phyloP scores from a whole-genome alignment of 2,329 filamentous ascomycete genomes.

The Pseudogymnoascus sp. region DNA sequence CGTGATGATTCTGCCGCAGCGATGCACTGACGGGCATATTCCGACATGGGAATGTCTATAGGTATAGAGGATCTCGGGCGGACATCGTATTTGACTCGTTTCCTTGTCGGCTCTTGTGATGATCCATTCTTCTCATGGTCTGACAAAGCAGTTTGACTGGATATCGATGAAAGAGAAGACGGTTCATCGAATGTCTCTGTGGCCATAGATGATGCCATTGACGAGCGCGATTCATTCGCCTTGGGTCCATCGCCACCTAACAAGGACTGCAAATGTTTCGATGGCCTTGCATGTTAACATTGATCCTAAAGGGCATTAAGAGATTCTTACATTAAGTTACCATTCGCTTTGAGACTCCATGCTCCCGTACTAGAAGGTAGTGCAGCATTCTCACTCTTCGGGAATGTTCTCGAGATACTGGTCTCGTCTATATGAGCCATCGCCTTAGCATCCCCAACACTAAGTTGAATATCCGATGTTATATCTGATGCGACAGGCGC shows the following conservation, averaged over 20 bases:
- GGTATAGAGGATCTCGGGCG: conserved; percentile 80
- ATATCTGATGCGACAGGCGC: background rate
- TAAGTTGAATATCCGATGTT: conserved; percentile 2
- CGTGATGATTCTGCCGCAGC: conserved; percentile 82
- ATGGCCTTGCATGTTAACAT: background rate
- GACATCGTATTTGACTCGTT: conserved; percentile 47
- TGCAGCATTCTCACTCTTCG: conserved; percentile 5
- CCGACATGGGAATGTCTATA: conserved; percentile 58
- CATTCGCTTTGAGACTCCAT: background rate
- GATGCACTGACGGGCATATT: conserved; percentile 89
- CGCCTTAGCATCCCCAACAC: background rate
- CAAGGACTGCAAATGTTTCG: conserved; percentile 4
- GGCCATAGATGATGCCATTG: conserved; percentile 46
- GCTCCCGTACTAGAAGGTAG: background rate
- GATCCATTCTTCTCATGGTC: conserved; percentile 35
- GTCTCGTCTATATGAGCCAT: background rate
- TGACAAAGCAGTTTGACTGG: conserved; percentile 59
- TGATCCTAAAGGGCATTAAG: background rate
- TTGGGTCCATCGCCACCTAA: conserved; percentile 16
- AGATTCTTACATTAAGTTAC: background rate
- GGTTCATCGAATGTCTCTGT: conserved; percentile 43
- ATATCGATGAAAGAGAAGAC: conserved; percentile 46
- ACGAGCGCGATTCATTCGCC: conserved; percentile 32
- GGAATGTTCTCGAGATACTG: background rate
- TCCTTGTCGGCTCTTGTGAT: conserved; percentile 25